Evolutionary conservation across 2,329 filamentous ascomycete genomes (phyloP), one percentile per base, ranked within the genome.

Genomic region (Colletotrichum filicis): DNA sequence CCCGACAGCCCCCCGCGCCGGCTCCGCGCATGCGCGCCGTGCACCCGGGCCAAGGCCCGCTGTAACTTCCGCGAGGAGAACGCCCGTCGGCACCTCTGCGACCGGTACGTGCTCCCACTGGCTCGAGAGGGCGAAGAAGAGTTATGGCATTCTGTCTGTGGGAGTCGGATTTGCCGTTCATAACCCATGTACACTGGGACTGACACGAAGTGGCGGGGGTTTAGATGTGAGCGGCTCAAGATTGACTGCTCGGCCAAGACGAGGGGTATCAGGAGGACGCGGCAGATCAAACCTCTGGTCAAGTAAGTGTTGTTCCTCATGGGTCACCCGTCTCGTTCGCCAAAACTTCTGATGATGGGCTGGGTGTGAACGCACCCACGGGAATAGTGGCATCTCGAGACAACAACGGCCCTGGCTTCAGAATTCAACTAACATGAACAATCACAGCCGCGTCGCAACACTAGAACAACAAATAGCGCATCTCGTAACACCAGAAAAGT

Each of bases 171-270:
- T 32, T 32, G 30, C 30, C 9, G 30, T 32, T 32, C 8, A 32
- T 32, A 12, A 12, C 11, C 11, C 32, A 1, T 49, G 42, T n/a
- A 11, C 42, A 49, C 7, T 42, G 19, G 8, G 19, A 49, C 42
- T 49, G 42, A 49, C 42, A 19, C 8, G 19, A 49, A 4, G 42
- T 22, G 42, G n/a, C 7, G 19, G 42, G 42, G 42, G 19, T 49
- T 8, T 7, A 49, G 77, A 62, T 82, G 80, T 55, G 74, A 80
- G 35, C 72, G 76, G 61, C 65, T 80, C 42, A 76, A 75, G 3
- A 78, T 78, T 4, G 75, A 77, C 5, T 83, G 82, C 65, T 57
- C 66, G 4, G 76, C 77, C 2, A 82, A 81, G 74, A 75, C 77
- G 6, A 79, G 71, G 55, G 75, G 78, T 22, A 60, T 83, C 61